These are phyloP conservation scores for Raffaelea ambrosiae DNA, from an alignment of 2,329 filamentous ascomycete species.

Conservation along the genomic window DNA sequence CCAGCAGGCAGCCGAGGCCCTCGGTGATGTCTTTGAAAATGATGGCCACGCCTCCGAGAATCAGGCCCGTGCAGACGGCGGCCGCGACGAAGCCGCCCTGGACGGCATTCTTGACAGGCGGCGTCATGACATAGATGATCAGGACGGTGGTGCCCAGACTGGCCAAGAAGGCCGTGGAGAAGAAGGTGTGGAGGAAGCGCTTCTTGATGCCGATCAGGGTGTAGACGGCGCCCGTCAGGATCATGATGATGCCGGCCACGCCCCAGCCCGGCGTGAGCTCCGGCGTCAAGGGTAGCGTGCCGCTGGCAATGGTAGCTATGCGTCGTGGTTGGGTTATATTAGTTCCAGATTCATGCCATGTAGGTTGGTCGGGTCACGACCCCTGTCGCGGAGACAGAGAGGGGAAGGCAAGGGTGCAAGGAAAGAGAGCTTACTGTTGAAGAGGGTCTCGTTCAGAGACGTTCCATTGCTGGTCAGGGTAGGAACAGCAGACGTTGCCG, in stretches of 20 bases:
- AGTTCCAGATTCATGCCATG: no score
- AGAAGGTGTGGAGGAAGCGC: constrained; percentile 67
- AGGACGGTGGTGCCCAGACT: constrained; percentile 70
- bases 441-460: constrained; percentile 13
- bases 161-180: constrained; percentile 67
- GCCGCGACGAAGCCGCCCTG: constrained; percentile 86
- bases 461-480: constrained; percentile 2
- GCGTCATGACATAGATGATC: constrained; percentile 80
- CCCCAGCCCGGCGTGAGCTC: constrained; percentile 72
- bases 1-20: constrained; percentile 73
- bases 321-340: no score
- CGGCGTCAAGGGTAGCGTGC: constrained; percentile 62
- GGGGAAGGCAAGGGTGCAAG: no score
- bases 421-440: constrained; percentile 18
- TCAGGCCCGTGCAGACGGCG: constrained; percentile 59
- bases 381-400: background rate
- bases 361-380: background rate
- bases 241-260: constrained; percentile 67
- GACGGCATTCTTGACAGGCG: constrained; percentile 63
- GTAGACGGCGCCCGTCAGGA: constrained; percentile 63
- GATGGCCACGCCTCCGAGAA: constrained; percentile 65
- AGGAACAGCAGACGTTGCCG: background rate
- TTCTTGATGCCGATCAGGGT: constrained; percentile 77
- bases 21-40: constrained; percentile 80
- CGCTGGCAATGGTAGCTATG: constrained; percentile 37